Base-by-base conservation (phyloP, 306 rosid genomes). In the Acacia melanoxylon region DNA sequence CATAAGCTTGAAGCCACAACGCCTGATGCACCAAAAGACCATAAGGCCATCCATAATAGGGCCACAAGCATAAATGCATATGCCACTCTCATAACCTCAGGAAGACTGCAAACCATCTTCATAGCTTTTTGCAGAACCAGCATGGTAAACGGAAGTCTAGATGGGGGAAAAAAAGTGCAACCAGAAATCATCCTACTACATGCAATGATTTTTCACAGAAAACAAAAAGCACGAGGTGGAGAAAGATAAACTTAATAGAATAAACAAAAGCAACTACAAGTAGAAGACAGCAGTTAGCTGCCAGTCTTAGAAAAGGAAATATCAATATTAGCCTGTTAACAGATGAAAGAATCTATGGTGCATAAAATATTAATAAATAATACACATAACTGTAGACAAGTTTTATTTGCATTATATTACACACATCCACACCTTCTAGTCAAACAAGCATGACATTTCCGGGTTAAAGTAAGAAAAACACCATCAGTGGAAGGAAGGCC, bases 1-100 rank as follows among this genome's bases (percentile, higher is more conserved):
- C 90, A 98, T 78, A 91, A 85, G 91, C 94, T 89, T 70, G 97
- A 95, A 74, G 99, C 99, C 84, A 95, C 96, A 72, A 92, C 94
- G 80, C 98, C 99, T 74, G 99, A 94, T 79, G 91, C 99, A 83
- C 99, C 99, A 80, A 95, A 95, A 72, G 99, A 95, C 99, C 99
- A 95, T 51, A 95, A 41, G 77, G 86, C 89, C 97, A 93, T 86
- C 95, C 99, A 95, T 51, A 90, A 51, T 84, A 95, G 98, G 89
- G 92, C 87, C 51, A 89, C 86, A 83, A 91, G 74, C 94, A 93
- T 93, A 89, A 92, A 93, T n/a, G 88, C 93, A 84, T 86, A 90
- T 49, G 98, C 93, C 59, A 93, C 91, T 86, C 94, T 92, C 86
- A 82, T 77, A 77, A 95, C 97, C 81, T 91, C 90, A 58, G 90